Conservation (phyloP, 2,329 filamentous ascomycete species). For the Fusarium buxicola region DNA sequence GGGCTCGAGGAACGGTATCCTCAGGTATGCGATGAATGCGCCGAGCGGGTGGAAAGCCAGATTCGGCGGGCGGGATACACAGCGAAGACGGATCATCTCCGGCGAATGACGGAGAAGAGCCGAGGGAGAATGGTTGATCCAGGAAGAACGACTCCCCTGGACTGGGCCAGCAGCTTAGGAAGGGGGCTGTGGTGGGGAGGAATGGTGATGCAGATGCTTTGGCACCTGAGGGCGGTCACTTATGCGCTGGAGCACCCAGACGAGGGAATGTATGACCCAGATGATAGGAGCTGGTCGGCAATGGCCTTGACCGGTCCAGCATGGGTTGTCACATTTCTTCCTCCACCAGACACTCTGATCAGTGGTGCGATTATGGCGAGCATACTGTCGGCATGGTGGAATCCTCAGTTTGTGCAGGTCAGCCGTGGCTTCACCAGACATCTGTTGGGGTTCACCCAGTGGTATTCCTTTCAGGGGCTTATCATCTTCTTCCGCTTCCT, state of each 20-base stretch:
- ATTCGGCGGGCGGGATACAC: constrained; percentile 81
- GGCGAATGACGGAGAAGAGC: constrained; percentile 78
- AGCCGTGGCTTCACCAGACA: constrained; percentile 70
- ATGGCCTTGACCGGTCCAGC: constrained; percentile 29
- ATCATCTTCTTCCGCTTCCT: constrained; percentile 67
- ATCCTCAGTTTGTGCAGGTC: constrained; percentile 71
- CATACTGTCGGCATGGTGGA: constrained; percentile 73
- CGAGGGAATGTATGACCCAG: constrained; percentile 51
- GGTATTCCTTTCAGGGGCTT: constrained; percentile 74
- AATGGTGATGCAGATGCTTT: constrained; percentile 59
- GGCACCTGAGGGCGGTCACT: constrained; percentile 58
- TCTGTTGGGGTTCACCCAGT: constrained; percentile 69
- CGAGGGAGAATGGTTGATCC: constrained; percentile 50
- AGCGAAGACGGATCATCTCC: constrained; percentile 84
- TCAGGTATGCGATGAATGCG: constrained; percentile 86
- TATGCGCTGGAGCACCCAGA: constrained; percentile 44
- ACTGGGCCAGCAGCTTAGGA: constrained; percentile 57
- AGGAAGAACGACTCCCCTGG: constrained; percentile 53
- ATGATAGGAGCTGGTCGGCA: constrained; percentile 41
- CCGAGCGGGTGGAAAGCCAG: constrained; percentile 75
- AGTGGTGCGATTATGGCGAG: constrained; percentile 62
- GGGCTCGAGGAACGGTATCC: constrained; percentile 87
- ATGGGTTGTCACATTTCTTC: constrained; percentile 50
- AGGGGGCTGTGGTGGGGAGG: constrained; percentile 62
- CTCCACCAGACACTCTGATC: constrained; percentile 55